Evolutionary conservation across 1,284 basidiomycete species (phyloP), one percentile per base, ranked within the genome.

Genomic region (Ustilago hordei): DNA sequence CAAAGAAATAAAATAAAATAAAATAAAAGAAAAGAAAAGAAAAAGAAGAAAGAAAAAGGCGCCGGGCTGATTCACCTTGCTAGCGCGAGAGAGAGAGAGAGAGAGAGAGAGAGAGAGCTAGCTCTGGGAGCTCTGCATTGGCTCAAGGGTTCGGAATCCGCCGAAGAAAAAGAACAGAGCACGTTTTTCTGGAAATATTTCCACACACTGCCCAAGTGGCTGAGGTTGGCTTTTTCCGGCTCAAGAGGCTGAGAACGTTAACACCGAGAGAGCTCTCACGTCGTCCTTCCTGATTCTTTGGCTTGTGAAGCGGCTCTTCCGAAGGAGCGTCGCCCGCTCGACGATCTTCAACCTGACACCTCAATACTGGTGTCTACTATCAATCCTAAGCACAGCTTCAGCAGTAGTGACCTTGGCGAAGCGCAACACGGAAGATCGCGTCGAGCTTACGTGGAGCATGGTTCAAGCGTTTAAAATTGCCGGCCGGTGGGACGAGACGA

Each of bases 71-170:
- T 35, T 55, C 35, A 55, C 23, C 11, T 28, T 35, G 38, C 31
- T 15, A 35, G 5, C 23, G 35, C 2, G 52, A 23, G 23, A 35
- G 1, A 39, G 35, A 9, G 52, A 23, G 19, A 19, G 35, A 9
- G 52, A 23, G 19, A 19, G 52, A 23, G 23, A 35, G 1, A 39
- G 35, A 9, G 52, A 23, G 19, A 19, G 35, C n/a, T n/a, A 23
- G 19, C 19, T 55, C 12, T 28, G n/a, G n/a, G 23, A 45, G 43
- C 43, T 15, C 15, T 31, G 48, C 28, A 50, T 50, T 48, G 45
- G 45, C 45, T 48, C 45, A 48, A 48, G 45, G 45, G 45, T 48
- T 48, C 23, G 32, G 34, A 54, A 19, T 8, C 52, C 35, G 52
- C 52, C 43, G 43, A 45, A 4, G 19, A 8, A 45, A 45, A 45